Evolutionary conservation across 2,329 filamentous ascomycete genomes (phyloP).

Genomic region (Fusarium armeniacum): DNA sequence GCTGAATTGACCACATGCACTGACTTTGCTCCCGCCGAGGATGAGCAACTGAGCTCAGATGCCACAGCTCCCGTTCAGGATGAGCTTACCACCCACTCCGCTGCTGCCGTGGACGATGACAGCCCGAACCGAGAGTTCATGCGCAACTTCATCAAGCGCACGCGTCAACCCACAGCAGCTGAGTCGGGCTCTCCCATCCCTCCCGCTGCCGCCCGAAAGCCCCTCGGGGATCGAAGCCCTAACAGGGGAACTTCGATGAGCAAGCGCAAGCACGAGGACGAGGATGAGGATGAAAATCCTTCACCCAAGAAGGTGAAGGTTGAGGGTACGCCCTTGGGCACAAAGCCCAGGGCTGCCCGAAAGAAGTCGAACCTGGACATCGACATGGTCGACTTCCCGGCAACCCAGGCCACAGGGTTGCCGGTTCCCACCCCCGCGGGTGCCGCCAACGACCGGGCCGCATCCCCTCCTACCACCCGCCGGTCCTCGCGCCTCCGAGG

Average conservation of each 20-base stretch:
- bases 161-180: constrained; percentile 47
- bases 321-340: neutral
- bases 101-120: constrained; percentile 43
- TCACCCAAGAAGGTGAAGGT: constrained; percentile 37
- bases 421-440: constrained; percentile 5
- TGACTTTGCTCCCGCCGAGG: neutral
- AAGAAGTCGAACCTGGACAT: constrained; percentile 31
- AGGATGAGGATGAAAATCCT: constrained; percentile 36
- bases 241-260: constrained; percentile 55
- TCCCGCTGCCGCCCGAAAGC: constrained; percentile 46
- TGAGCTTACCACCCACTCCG: neutral
- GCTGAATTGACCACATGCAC: neutral
- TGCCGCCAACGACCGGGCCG: constrained; percentile 17
- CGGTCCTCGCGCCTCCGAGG: constrained; percentile 55
- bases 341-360: constrained; percentile 24
- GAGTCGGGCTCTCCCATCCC: constrained; percentile 53
- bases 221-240: constrained; percentile 55
- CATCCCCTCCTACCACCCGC: constrained; percentile 40
- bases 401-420: constrained; percentile 2
- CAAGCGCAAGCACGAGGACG: constrained; percentile 53
- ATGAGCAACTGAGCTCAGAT: constrained; percentile 1
- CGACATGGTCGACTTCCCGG: constrained; percentile 33
- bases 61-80: too few relatives aligned
- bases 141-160: constrained; percentile 55
- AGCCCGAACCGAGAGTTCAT: constrained; percentile 55